Base-by-base conservation (phyloP, 768 basidiomycete genomes). In the Amanita fuliginea region DNA sequence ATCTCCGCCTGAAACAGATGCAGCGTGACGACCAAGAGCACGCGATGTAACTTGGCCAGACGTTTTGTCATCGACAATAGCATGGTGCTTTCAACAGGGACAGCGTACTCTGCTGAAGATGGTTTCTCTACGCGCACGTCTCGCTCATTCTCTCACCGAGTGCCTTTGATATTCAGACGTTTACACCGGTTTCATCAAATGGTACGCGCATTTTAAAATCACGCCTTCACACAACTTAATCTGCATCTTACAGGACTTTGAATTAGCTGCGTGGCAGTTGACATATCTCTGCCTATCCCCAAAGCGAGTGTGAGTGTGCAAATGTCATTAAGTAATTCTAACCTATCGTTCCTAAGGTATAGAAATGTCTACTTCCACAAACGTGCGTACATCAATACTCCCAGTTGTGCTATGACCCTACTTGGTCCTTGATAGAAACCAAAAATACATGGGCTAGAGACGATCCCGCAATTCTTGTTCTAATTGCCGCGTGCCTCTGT, bases 391-490 rank as follows among this genome's bases (percentile, higher is more conserved):
- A 44, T 28, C 10, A n/a, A 14, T 30, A 13, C 34, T 22, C 35
- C 3, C 33, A 7, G 8, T 19, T 40, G 24, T 28, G 7, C 1
- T 35, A 11, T 51, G 14, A 9, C 39, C 36, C 32, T n/a, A 24
- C 37, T 26, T 4, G 43, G 35, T 37, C 39, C 8, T 34, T 28
- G 36, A 13, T 67, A 88, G 92, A 97, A 72, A 97, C 94, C 16
- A 97, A 96, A 74, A 96, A 98, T 63, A 91, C 87, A 13, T 97
- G 94, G 94, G 92, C 94, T 16, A 74, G 95, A 63, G 95, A 98
- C 64, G 95, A 98, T 61, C 95, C 95, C 18, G 95, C 95, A 22
- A 92, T 96, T 55, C 75, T 97, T 22, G 75, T 97, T 24, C 77
- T 98, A 43, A 82, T 97, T 39, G 76, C 78, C 43, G 84, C 77